A percentile compares a stretch with the other conserved stretches of the same genome.
These are phyloP conservation scores for Diaporthe vexans DNA, from an alignment of 2,329 filamentous ascomycete species.

Conservation along the genomic window DNA sequence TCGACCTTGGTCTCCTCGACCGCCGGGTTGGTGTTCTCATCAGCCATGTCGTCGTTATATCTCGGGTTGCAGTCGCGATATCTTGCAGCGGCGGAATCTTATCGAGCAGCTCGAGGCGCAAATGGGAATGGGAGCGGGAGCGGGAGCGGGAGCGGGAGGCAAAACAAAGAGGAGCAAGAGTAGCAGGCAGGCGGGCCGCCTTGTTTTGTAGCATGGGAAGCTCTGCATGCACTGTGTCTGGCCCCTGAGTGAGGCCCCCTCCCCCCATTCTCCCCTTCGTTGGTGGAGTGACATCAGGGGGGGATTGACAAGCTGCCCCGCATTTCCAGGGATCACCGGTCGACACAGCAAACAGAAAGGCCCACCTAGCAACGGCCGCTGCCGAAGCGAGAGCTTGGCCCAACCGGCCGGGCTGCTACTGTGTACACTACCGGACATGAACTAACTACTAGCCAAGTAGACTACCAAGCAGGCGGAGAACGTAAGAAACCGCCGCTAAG, in stretches of 20 bases:
- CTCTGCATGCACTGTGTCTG: constrained; percentile 3
- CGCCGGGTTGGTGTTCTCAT: constrained; percentile 65
- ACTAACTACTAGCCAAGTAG: too few relatives aligned
- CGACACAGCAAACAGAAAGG: not conserved
- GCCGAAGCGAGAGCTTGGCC: constrained; percentile 16
- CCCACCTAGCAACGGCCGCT: constrained; percentile 21
- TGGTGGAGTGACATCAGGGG: constrained; percentile 31
- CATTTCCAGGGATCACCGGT: constrained; percentile 11
- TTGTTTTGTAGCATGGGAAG: constrained; percentile 31
- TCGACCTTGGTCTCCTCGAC: constrained; percentile 64
- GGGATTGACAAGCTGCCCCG: constrained; percentile 2
- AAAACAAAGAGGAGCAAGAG: not conserved
- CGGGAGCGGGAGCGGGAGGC: not conserved
- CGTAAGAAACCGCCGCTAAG: too few relatives aligned
- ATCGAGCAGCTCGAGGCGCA: not conserved
- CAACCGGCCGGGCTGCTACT: not conserved
- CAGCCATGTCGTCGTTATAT: constrained; percentile 53
- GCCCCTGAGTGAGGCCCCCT: constrained; percentile 11
- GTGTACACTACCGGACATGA: too few relatives aligned
- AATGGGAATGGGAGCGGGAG: not conserved
- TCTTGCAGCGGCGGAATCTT: not conserved
- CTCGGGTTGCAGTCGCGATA: not conserved
- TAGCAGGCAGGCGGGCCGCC: not conserved
- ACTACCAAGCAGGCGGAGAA: too few relatives aligned
- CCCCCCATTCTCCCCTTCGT: constrained; percentile 6